Percentiles rank a stretch among this genome's conserved stretches.
Conservation (phyloP, 805 yeast genomes). For the Sungouiozyma intestinalis region DNA sequence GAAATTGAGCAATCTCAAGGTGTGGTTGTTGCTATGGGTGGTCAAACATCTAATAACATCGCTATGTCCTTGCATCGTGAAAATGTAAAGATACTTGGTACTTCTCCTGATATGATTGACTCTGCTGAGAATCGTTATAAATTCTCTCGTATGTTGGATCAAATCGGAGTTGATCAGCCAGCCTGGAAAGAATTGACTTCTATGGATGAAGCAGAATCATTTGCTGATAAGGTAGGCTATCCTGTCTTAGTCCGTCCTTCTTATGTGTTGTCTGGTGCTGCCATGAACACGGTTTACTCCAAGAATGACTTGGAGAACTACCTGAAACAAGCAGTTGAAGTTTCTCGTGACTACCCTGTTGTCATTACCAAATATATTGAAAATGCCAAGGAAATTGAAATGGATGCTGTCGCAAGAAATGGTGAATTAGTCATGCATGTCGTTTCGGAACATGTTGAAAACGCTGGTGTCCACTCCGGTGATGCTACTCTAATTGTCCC, state of each 20-base stretch:
- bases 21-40: conserved; percentile 96
- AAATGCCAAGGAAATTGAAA: conserved; percentile 94
- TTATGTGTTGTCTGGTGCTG: conserved; percentile 95
- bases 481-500: conserved; percentile 97
- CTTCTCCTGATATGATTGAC: conserved; percentile 97
- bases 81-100: conserved; percentile 90
- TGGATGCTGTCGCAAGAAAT: conserved; percentile 95
- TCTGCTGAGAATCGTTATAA: conserved; percentile 97
- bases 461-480: conserved; percentile 99
- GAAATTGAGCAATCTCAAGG: conserved; percentile 85
- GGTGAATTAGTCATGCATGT: conserved; percentile 95
- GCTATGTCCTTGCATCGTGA: conserved; percentile 88
- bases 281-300: conserved; percentile 94
- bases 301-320: conserved; percentile 79
- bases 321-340: conserved; percentile 90
- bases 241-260: conserved; percentile 98
- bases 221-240: conserved; percentile 82
- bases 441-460: conserved; percentile 96
- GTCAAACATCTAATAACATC: conserved; percentile 95
- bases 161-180: conserved; percentile 95
- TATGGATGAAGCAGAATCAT: conserved; percentile 80
- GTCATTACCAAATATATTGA: conserved; percentile 95
- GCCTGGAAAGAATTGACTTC: conserved; percentile 98
- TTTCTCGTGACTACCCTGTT: conserved; percentile 95
- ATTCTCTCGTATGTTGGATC: conserved; percentile 93